Conservation (phyloP, 352 stramenopile genomes). For the Pythium aquatile region DNA sequence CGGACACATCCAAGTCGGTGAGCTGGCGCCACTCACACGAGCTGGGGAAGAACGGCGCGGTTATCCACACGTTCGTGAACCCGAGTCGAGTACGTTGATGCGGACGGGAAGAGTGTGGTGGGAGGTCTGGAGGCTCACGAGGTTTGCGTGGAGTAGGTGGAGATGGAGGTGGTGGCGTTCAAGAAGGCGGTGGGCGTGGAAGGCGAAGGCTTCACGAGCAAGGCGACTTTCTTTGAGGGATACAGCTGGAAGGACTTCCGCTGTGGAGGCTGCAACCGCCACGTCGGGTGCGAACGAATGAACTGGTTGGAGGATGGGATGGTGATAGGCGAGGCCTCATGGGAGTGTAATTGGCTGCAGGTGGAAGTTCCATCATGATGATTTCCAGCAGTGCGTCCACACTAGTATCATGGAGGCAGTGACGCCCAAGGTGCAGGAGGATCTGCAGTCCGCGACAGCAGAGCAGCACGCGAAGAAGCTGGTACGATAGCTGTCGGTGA, state of each 20-base stretch:
- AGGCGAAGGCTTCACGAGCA: conserved; percentile 63
- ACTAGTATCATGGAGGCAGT: conserved; percentile 53
- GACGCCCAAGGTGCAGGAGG: conserved; percentile 38
- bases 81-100: conserved; percentile 48
- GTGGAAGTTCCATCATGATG: conserved; percentile 83
- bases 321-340: not conserved
- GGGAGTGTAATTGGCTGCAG: conserved; percentile 26
- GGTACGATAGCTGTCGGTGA: conserved; percentile 5
- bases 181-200: conserved; percentile 54
- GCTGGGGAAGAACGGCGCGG: conserved; percentile 46
- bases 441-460: conserved; percentile 31
- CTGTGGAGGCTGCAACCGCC: conserved; percentile 71
- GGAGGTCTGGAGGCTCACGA: not conserved
- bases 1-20: conserved; percentile 76
- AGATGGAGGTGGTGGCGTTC: conserved; percentile 81
- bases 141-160: conserved; percentile 35
- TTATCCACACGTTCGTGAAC: conserved; percentile 82
- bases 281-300: conserved; percentile 48
- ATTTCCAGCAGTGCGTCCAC: conserved; percentile 70
- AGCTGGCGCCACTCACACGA: conserved; percentile 36
- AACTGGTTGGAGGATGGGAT: not conserved
- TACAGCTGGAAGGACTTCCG: conserved; percentile 82
- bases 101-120: not conserved
- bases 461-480: conserved; percentile 29
- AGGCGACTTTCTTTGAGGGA: conserved; percentile 75